Evolutionary conservation across 2,329 filamentous ascomycete species (phyloP), one percentile per base, ranked within the genome.

Genomic region (Penicillium freii): DNA sequence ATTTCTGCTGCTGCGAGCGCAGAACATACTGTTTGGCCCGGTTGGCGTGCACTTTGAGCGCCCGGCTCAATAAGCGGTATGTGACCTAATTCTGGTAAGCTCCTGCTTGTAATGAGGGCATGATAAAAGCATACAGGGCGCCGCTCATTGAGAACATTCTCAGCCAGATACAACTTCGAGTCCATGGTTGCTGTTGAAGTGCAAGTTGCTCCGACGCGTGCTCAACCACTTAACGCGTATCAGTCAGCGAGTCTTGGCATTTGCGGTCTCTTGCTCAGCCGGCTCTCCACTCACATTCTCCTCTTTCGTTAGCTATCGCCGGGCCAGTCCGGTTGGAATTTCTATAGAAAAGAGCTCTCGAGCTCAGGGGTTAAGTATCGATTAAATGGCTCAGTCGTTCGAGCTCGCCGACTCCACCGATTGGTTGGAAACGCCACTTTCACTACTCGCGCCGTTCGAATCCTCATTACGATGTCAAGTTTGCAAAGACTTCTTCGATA

Each of bases 401-500:
- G 72, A 76, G 47, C 67, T 77, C 34, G 69, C 76, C 17, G 77
- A 80, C 62, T 77, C 77, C 39, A 78, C 78, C 47, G 77, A 81
- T 68, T 81, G 78, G 78, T 71, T 81, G 46, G 65, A 69, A 40
- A 80, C 79, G 42, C 78, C 79, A 43, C 72, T 81, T 54, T 70
- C 72, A 15, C 63, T 71, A 34, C 70, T 80, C 42, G 71, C 74
- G 56, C 75, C 74, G 46, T 69, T 99, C 61, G 94, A 99, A 70
- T 87, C 89, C 59, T 87, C 92, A 3, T 81, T 99, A 21, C 90
- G 94, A 66, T 99, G 94, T 76, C 91, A 97, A 75, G 90, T 99
- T 59, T 99, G 94, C 84, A 97, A 97, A 73, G 95, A 99, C 74
- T 96, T 97, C 76, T 97, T 90, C 78, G 86, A 86, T 60, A 96